Base-by-base conservation (phyloP, 2,329 filamentous ascomycete species). In the Colletotrichum agaves region DNA sequence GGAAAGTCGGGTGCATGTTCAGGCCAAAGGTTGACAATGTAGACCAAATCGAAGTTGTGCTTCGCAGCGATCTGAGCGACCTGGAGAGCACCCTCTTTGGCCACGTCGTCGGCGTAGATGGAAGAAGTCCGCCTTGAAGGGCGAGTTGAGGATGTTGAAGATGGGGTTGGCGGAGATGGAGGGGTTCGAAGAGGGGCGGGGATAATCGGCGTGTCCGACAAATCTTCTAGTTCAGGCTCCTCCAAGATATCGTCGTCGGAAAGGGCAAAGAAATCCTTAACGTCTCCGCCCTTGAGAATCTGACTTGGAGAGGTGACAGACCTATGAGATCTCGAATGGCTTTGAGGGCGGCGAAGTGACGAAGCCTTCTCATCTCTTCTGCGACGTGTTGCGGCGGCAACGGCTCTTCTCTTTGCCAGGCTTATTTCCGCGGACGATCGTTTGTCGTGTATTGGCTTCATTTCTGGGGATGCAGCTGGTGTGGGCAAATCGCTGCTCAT, bases 191-290 rank as follows among this genome's bases (percentile, higher is more conserved):
- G n/a, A 13, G 56, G 46, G 11, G 55, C 37, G 4, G 46, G 35
- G 27, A 57, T 35, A 3, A 62, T 41, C 21, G 67, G 55, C 8
- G 66, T 57, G 5, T 50, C 59, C 1, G 50, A 11, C 2, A 43
- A 23, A 12, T 50, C 59, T 7, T 55, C 47, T 3, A 56, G 19
- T 12, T 68, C 49, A 5, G 47, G 72, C 72, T 73, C 76, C 71
- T 88, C 87, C 8, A 86, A 85, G 68, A 89, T 86, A 62, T 88
- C 87, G 33, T 89, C 86, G 67, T 88, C 86, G 63, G 81, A 84
- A 5, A 19, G 62, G 17, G 63, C 59, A 35, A 61, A 70, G 49
- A 70, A 70, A 15, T 70, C 69, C 13, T 70, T 69, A 27, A 70
- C 69, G 46, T 76, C 76, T 7, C 70, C 63, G 17, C 75, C 73